Conservation (phyloP, 2,329 filamentous ascomycete genomes). For the Neoascochyta sp. region DNA sequence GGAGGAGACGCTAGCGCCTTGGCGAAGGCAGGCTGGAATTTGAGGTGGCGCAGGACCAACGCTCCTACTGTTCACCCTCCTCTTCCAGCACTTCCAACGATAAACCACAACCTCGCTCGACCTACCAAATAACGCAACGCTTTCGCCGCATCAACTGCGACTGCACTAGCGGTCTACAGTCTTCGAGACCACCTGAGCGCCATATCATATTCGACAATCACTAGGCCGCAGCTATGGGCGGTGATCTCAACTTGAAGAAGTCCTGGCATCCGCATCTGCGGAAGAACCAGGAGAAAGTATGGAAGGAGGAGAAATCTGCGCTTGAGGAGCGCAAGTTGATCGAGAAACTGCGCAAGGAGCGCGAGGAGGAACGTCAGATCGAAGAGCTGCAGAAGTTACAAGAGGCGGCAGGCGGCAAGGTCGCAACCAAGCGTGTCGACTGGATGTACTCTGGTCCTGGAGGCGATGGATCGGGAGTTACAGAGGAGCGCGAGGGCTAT, state of each 20-base stretch:
- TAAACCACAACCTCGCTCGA: no score
- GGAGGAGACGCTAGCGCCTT: slow-evolving; percentile 17
- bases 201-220: slow-evolving; percentile 2
- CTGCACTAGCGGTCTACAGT: not conserved
- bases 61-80: slow-evolving; percentile 7
- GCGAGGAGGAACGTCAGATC: slow-evolving; percentile 87
- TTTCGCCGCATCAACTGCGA: not conserved
- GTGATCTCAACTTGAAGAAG: slow-evolving; percentile 89
- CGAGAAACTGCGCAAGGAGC: slow-evolving; percentile 85
- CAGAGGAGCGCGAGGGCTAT: slow-evolving; percentile 90
- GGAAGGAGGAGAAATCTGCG: slow-evolving; percentile 86
- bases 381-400: slow-evolving; percentile 89
- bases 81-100: slow-evolving; percentile 2
- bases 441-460: slow-evolving; percentile 97
- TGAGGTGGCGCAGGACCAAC: slow-evolving; percentile 10
- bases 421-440: slow-evolving; percentile 78
- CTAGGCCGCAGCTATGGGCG: slow-evolving; percentile 66
- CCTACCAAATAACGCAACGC: no score
- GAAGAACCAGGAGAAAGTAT: slow-evolving; percentile 87
- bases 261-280: slow-evolving; percentile 85
- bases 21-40: slow-evolving; percentile 4
- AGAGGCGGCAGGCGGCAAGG: slow-evolving; percentile 80
- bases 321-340: slow-evolving; percentile 93
- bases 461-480: slow-evolving; percentile 60
- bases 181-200: not conserved